A percentile compares a stretch with the other conserved stretches of the same genome.
Conservation (phyloP, 78 protist genomes). For the Planoprotostelium fungivorum region DNA sequence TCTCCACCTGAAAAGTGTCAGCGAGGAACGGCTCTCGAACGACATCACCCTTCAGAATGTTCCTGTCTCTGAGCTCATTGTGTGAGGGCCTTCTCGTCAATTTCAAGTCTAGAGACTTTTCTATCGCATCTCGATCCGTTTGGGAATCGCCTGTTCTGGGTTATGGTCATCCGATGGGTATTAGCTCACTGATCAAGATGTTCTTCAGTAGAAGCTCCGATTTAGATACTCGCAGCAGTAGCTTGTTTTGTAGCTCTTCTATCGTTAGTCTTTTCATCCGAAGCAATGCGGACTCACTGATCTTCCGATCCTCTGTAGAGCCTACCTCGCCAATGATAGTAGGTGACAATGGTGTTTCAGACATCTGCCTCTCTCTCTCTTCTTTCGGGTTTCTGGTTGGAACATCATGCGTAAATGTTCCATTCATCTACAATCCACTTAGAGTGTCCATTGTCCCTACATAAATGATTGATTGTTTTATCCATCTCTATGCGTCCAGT, state of each 20-base stretch:
- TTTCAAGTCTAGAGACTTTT: background rate
- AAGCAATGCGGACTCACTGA: background rate
- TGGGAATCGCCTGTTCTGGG: background rate
- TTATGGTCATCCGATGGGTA: background rate
- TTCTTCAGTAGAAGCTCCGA: background rate
- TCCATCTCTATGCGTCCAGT: too few species aligned
- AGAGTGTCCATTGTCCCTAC: too few species aligned
- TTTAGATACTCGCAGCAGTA: background rate
- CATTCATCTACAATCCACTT: too few species aligned
- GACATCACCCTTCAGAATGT: background rate
- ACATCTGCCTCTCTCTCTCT: too few species aligned
- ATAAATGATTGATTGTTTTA: too few species aligned
- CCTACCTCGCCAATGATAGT: background rate
- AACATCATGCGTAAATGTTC: too few species aligned
- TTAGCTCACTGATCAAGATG: background rate
- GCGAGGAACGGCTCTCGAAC: too few species aligned
- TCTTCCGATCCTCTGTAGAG: background rate
- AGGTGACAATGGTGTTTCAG: too few species aligned
- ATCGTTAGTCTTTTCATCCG: too few species aligned
- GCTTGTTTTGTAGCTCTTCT: background rate
- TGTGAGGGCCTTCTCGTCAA: background rate
- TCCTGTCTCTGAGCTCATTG: background rate
- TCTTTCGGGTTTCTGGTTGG: too few species aligned
- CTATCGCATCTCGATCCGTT: background rate
- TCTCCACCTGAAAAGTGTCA: background rate